These are phyloP conservation scores for Helotiales sp. DNA, from an alignment of 2,329 filamentous ascomycete genomes.

Conservation along the genomic window DNA sequence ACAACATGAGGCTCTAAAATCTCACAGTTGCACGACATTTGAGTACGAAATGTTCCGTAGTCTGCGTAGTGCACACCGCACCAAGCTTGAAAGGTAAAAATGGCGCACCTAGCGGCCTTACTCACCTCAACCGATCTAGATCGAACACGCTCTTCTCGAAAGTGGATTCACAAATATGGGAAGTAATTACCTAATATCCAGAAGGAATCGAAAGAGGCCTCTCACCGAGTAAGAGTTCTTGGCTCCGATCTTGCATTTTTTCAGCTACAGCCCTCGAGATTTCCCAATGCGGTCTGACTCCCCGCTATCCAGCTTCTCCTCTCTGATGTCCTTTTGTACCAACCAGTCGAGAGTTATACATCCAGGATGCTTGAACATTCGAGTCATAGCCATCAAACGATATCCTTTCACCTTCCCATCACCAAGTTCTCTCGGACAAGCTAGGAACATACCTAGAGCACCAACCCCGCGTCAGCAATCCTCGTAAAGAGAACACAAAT, in stretches of 20 bases:
- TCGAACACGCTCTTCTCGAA: neutral
- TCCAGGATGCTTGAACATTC: neutral
- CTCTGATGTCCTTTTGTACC: neutral
- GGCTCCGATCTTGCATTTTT: neutral
- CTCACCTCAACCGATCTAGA: neutral
- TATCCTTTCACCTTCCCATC: slow-evolving; percentile 12
- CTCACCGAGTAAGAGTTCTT: neutral
- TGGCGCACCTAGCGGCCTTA: neutral
- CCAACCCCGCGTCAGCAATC: neutral
- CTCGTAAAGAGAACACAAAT: neutral
- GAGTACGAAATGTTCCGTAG: neutral
- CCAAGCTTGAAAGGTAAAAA: neutral
- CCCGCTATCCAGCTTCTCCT: neutral
- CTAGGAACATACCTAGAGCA: slow-evolving; percentile 5
- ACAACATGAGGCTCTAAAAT: neutral
- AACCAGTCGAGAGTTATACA: slow-evolving; percentile 18
- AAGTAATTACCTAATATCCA: neutral
- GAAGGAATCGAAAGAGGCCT: neutral
- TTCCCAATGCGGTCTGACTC: neutral
- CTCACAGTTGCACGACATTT: neutral
- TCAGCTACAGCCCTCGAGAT: neutral
- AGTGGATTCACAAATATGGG: neutral
- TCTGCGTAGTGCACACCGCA: neutral
- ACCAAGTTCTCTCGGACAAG: slow-evolving; percentile 5
- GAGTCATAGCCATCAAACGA: slow-evolving; percentile 13